These are phyloP conservation scores for Neonectria magnoliae DNA, from an alignment of 2,329 filamentous ascomycete species.

Conservation along the genomic window DNA sequence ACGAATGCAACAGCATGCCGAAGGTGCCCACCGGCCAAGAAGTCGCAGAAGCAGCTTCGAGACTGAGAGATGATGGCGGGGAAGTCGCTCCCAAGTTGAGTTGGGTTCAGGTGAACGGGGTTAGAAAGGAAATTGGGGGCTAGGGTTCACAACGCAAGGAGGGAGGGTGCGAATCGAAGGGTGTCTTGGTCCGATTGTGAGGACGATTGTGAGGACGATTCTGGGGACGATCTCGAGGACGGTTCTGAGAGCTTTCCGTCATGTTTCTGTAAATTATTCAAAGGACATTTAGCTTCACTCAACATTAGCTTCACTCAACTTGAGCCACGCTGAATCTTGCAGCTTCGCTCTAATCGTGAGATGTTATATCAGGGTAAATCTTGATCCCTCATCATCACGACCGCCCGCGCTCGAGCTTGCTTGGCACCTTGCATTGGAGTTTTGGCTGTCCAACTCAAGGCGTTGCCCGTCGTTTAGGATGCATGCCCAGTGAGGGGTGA, in stretches of 20 bases:
- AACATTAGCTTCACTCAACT: neutral
- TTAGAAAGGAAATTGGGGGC: neutral
- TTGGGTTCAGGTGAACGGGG: neutral
- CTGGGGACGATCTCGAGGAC: neutral
- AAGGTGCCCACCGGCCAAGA: neutral
- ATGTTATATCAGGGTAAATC: neutral
- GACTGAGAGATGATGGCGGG: neutral
- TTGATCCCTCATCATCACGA: neutral
- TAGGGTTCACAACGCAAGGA: neutral
- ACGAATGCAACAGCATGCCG: constrained; percentile 3
- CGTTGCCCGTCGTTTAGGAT: no score
- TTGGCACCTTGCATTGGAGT: neutral
- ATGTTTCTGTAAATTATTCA: neutral
- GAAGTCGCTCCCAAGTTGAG: neutral
- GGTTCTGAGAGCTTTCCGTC: neutral
- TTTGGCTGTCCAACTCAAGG: neutral
- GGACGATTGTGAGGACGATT: neutral
- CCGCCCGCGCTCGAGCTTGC: no score
- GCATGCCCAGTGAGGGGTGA: no score
- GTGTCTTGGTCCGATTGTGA: neutral
- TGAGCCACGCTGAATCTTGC: neutral
- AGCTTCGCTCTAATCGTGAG: neutral
- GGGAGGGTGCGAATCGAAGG: neutral
- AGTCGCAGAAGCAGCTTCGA: neutral
- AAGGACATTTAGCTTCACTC: neutral